Evolutionary conservation across 768 basidiomycete genomes (phyloP), one percentile per base, ranked within the genome.

Genomic region (Suillus paluster): DNA sequence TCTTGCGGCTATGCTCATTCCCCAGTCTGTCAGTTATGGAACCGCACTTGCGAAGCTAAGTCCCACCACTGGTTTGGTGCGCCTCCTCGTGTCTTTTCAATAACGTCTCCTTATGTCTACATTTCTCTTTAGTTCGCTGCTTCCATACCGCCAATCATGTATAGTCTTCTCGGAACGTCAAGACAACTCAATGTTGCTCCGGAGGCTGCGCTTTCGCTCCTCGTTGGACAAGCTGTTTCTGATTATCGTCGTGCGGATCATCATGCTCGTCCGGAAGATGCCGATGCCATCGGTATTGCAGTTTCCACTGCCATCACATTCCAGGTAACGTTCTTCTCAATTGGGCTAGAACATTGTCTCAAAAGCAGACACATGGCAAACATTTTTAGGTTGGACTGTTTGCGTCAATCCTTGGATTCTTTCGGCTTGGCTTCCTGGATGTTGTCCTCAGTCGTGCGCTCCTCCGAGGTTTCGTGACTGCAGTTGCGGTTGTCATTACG

Each of bases 11-110:
- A 90, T 93, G 83, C 81, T 93, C 48, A 90, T 93, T 70, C 91
- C 92, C 7, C 89, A 93, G 73, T 92, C 93, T 1, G 91, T 97
- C 72, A 94, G 92, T 73, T 97, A 98, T 70, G 96, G 94, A 9
- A 87, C 91, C 4, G 91, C 94, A 0, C 79, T 98, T 12, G 94
- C 95, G 19, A 87, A 92, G 66, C 78, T 97, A 44, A 91, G 86
- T 64, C 95, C 95, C 14, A 84, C 93, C 3, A 85, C 93, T 48
- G 96, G 96, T 55, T 78, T 98, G 70, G 92, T 93, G 69, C 66
- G 90, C 77, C 34, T 15, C 12, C 1, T 48, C 30, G 10, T 30
- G 14, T 62, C 23, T 30, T 46, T 19, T 42, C 50, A 21, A 38
- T 33, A 41, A 23, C 34, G 38, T 21, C 38, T 52, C 57, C 25